A percentile compares a stretch with the other conserved stretches of the same genome.
These are phyloP conservation scores for Sphagnum magellanicum DNA, from an alignment of 228 moss, liverwort and hornwort genomes.

Conservation along the genomic window DNA sequence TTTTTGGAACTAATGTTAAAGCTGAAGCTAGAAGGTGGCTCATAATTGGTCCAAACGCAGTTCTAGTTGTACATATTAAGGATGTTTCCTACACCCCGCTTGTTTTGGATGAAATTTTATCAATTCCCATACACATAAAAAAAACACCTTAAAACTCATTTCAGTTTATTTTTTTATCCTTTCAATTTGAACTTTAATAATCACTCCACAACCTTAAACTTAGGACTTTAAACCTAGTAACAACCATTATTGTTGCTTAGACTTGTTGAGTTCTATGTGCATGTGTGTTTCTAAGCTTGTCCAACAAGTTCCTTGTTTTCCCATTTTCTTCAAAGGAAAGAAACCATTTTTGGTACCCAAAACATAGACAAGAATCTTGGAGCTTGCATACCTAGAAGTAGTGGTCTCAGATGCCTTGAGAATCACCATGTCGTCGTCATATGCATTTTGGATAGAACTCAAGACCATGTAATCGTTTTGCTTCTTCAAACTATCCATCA, in stretches of 20 bases:
- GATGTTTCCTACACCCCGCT: conserved; percentile 62
- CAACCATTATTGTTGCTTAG: neutral
- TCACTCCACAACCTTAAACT: too few relatives aligned
- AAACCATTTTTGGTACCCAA: conserved; percentile 12
- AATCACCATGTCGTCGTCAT: conserved; percentile 53
- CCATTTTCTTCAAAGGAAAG: conserved; percentile 22
- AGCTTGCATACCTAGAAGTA: conserved; percentile 56
- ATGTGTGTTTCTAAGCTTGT: neutral
- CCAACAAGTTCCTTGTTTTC: neutral
- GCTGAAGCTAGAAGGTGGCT: conserved; percentile 63
- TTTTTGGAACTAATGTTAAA: conserved; percentile 57
- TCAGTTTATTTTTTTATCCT: neutral
- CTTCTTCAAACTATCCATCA: too few relatives aligned
- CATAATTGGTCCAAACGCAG: conserved; percentile 61
- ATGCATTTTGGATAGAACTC: conserved; percentile 11
- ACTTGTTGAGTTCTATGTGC: neutral
- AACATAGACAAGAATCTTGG: conserved; percentile 44
- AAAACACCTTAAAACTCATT: neutral
- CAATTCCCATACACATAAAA: neutral
- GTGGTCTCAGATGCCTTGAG: conserved; percentile 40
- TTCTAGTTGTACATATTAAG: conserved; percentile 62
- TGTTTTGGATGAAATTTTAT: conserved; percentile 5
- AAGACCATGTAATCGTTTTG: conserved; percentile 2
- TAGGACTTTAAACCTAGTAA: neutral
- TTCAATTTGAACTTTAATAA: neutral